Evolutionary conservation across 768 basidiomycete genomes (phyloP), one percentile per base, ranked within the genome.

Genomic region (Lactifluus subvellereus): DNA sequence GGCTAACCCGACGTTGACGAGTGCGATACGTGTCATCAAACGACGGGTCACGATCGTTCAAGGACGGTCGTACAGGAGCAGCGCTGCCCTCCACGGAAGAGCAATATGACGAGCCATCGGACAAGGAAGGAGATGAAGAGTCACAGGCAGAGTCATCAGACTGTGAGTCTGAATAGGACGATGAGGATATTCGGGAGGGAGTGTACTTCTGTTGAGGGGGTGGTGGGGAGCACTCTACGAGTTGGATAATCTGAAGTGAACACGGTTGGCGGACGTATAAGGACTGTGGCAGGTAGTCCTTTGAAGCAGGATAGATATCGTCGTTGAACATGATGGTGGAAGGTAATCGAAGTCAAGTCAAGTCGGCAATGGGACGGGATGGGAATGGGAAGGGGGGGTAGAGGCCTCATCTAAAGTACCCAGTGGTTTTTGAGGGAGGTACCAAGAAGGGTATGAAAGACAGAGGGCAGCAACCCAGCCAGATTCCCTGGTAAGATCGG

Each of bases 1-100:
- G 80, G 22, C 84, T 79, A 60, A 91, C 84, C 64, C 89, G 85
- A 69, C 80, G 83, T 79, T 86, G 81, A 65, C 83, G 80, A 10
- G 76, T 71, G 54, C 71, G 71, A 70, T 80, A 83, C 0, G 84
- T 84, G 66, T 86, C 84, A 58, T 79, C 77, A 30, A 77, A 71
- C 6, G 68, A 71, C 4, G 73, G 65, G 48, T 65, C 66, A 11
- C 54, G 59, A 30, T 52, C 43, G n/a, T 64, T 57, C 2, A 54
- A 52, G 35, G 50, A 54, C 18, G 62, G 62, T 63, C 47, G 64
- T 53, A 67, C 70, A 8, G n/a, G 27, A 51, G 66, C 30, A 64
- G 68, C 58, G 43, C 55, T 61, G 61, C 70, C 27, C 72, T 77
- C 63, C 66, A 82, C 82, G 20, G 87, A 89, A 20, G 88, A 90